Evolutionary conservation across 2,329 filamentous ascomycete genomes (phyloP), one percentile per base, ranked within the genome.

Genomic region (Fusarium coicis): DNA sequence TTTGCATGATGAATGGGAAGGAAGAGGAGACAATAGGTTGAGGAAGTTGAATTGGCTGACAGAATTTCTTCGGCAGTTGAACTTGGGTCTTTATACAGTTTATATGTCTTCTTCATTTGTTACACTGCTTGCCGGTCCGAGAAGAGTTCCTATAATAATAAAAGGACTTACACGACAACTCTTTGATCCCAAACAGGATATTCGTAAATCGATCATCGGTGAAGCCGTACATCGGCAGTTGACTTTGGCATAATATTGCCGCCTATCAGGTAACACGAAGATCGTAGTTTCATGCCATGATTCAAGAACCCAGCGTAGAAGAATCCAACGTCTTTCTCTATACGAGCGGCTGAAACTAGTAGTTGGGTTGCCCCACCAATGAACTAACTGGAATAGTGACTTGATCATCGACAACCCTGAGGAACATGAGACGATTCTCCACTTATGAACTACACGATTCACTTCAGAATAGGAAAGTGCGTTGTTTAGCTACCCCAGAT

Each of bases 61-160:
- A 8, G 3, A 12, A 6, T 9, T n/a, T n/a, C 10, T 49, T 14
- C 2, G 7, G 7, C 7, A 12, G 2, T 7, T 18, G 10, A 18
- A 9, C 21, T 12, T 12, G 10, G 15, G 11, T 32, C 28, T 50
- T 50, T 50, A 50, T 32, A 32, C 15, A 30, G 2, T 14, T 50
- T 7, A 10, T 7, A 10, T 23, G 15, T 12, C 9, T 5, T 12
- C 21, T 50, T 23, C 3, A 18, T 32, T 18, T 4, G 5, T 7
- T 18, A 3, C 1, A 32, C 1, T 32, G 18, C 30, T 32, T 50
- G 10, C 28, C 15, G 28, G 28, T 7, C 46, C 21, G 28, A 50
- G 28, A 49, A 32, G 21, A 50, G 21, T 18, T 14, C 2, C 7
- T 16, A 10, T 32, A 3, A 49, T 11, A 3, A 12, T 6, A n/a